phyloP scores from a whole-genome alignment of 306 rosid genomes.

The Senna siamea region DNA sequence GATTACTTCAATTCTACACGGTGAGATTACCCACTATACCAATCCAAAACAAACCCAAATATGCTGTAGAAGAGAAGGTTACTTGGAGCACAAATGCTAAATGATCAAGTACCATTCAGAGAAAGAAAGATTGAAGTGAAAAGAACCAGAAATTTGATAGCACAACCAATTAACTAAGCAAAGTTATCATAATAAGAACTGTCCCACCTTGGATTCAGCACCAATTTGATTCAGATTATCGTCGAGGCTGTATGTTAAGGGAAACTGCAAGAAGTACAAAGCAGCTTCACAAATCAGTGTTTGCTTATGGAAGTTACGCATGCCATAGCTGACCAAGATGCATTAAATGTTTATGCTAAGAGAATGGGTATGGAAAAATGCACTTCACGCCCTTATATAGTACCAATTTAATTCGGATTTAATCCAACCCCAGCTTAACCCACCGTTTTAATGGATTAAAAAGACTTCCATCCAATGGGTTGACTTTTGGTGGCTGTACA shows the following conservation, averaged over 20 bases:
- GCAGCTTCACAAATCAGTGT: conserved; percentile 29
- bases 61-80: conserved; percentile 3
- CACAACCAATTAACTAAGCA: conserved; percentile 19
- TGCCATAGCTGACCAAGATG: conserved; percentile 43
- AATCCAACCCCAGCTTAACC: conserved; percentile 5
- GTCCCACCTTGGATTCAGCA: conserved; percentile 44
- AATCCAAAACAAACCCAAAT: conserved; percentile 33
- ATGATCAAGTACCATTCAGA: conserved; percentile 33
- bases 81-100: conserved; percentile 26
- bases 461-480: neutral
- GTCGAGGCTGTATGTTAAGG: neutral
- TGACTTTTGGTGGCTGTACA: neutral
- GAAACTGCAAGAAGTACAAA: neutral
- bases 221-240: conserved; percentile 32
- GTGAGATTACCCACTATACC: neutral
- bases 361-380: conserved; percentile 10
- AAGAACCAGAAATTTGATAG: conserved; percentile 13
- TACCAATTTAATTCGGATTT: too few species aligned
- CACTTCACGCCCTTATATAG: conserved; percentile 50
- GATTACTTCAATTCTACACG: neutral
- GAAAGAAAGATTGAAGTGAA: neutral
- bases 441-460: neutral
- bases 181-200: conserved; percentile 13
- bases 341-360: conserved; percentile 33
- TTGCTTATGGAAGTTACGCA: conserved; percentile 15